Conservation (phyloP, 371 early-diverging fungal genomes). For the Mucor sp. region DNA sequence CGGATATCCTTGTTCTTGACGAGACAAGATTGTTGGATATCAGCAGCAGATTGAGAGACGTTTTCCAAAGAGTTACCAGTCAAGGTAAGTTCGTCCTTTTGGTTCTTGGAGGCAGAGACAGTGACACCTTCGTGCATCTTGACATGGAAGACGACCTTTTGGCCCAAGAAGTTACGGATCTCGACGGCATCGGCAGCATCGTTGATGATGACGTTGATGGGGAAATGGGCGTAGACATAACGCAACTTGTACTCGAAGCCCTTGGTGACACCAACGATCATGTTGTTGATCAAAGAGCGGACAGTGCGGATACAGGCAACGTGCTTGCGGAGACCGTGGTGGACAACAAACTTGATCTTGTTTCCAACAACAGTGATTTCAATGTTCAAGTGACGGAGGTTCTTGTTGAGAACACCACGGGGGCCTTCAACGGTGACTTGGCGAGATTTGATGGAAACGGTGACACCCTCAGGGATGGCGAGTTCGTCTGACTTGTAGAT, state of each 20-base stretch:
- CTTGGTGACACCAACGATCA: slow-evolving; percentile 98
- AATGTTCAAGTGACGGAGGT: slow-evolving; percentile 94
- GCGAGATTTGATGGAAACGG: slow-evolving; percentile 79
- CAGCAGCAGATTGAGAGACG: slow-evolving; percentile 97
- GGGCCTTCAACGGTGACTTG: slow-evolving; percentile 79
- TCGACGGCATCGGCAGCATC: slow-evolving; percentile 86
- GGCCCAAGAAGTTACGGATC: slow-evolving; percentile 99
- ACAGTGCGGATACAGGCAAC: slow-evolving; percentile 98
- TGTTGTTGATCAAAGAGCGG: slow-evolving; percentile 96
- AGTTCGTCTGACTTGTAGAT: slow-evolving; percentile 85
- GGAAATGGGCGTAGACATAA: slow-evolving; percentile 99
- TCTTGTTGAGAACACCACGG: slow-evolving; percentile 90
- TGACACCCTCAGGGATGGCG: slow-evolving; percentile 78
- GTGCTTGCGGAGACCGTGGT: slow-evolving; percentile 99
- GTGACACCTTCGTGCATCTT: slow-evolving; percentile 92
- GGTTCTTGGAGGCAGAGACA: slow-evolving; percentile 78
- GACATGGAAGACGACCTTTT: slow-evolving; percentile 93
- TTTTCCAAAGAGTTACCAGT: slow-evolving; percentile 96
- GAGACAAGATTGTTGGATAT: slow-evolving; percentile 76
- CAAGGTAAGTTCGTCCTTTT: slow-evolving; percentile 98
- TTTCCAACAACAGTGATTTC: slow-evolving; percentile 67
- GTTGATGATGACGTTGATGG: slow-evolving; percentile 97
- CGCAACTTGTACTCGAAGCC: slow-evolving; percentile 99
- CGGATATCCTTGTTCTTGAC: slow-evolving; percentile 96
- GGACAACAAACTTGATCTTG: slow-evolving; percentile 85